Evolutionary conservation across 1,284 basidiomycete species (phyloP).

Genomic region (Sanghuangporus sanghuang): DNA sequence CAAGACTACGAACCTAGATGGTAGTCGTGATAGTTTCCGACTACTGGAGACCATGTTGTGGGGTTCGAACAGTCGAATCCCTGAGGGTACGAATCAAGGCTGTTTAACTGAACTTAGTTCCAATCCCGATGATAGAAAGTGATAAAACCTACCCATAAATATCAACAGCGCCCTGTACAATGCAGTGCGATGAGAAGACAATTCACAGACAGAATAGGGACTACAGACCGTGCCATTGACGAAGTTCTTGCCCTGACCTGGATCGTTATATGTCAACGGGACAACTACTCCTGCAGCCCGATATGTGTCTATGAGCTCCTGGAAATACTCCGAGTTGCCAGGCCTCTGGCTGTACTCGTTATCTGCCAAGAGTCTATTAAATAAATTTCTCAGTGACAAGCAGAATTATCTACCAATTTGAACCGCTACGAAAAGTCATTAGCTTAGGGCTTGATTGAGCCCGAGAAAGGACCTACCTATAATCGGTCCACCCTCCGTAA

Average conservation of each 20-base stretch:
- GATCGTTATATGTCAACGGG: constrained; percentile 71
- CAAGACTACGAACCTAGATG: constrained; percentile 26
- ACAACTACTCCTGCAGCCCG: constrained; percentile 54
- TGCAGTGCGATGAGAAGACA: constrained; percentile 38
- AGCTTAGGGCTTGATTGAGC: background rate
- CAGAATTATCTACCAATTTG: constrained; percentile 50
- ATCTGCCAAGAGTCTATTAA: constrained; percentile 36
- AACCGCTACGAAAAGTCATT: constrained; percentile 39
- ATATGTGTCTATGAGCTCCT: constrained; percentile 54
- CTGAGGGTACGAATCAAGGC: constrained; percentile 65
- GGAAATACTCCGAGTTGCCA: constrained; percentile 58
- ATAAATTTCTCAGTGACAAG: background rate
- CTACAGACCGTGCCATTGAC: constrained; percentile 53
- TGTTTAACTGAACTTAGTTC: constrained; percentile 17
- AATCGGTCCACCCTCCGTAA: constrained; percentile 65
- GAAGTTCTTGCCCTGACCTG: constrained; percentile 53
- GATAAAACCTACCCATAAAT: constrained; percentile 45
- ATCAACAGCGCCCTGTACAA: constrained; percentile 43
- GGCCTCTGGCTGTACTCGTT: constrained; percentile 66
- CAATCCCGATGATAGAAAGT: constrained; percentile 33
- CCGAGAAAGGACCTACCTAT: constrained; percentile 44
- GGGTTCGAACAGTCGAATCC: constrained; percentile 71
- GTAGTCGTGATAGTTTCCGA: constrained; percentile 30
- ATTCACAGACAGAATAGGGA: background rate
- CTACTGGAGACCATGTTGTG: constrained; percentile 50